Evolutionary conservation across 768 basidiomycete species (phyloP).

Genomic region (Phylloporus arenicola): DNA sequence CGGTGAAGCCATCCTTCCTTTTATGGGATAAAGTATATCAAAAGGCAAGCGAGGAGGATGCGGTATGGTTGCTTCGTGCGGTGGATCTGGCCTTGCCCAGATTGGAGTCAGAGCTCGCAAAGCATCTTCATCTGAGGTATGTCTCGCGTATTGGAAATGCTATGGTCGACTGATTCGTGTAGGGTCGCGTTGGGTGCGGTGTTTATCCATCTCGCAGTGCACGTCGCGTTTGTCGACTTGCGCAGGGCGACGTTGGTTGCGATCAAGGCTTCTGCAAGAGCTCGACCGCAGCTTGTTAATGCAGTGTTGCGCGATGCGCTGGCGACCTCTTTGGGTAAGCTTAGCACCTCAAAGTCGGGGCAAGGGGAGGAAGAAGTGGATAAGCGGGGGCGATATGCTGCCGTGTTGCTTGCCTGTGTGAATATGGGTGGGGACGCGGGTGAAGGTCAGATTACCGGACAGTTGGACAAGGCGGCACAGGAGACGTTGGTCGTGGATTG

Average conservation of each 20-base stretch:
- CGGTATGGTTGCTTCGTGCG: constrained; percentile 72
- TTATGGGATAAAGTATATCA: constrained; percentile 85
- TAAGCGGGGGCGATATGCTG: constrained; percentile 49
- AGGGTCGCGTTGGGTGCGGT: constrained; percentile 62
- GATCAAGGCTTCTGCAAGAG: constrained; percentile 35
- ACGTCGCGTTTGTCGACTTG: constrained; percentile 48
- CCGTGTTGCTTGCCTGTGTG: constrained; percentile 48
- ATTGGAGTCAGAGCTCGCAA: constrained; percentile 46
- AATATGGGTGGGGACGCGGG: constrained; percentile 29
- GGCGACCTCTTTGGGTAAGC: constrained; percentile 39
- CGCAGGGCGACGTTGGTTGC: constrained; percentile 43
- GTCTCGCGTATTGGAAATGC: neutral
- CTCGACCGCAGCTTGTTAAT: constrained; percentile 46
- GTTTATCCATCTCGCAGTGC: constrained; percentile 64
- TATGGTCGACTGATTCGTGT: neutral
- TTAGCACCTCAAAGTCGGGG: constrained; percentile 16
- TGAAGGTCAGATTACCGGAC: constrained; percentile 33
- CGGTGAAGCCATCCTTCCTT: constrained; percentile 77
- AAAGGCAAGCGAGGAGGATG: constrained; percentile 61
- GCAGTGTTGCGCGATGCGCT: constrained; percentile 59
- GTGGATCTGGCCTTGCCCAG: constrained; percentile 43
- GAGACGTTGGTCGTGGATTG: constrained; percentile 49
- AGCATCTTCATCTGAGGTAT: constrained; percentile 53
- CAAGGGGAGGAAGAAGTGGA: constrained; percentile 40
- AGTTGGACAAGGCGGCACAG: constrained; percentile 32